Evolutionary conservation across 1,284 basidiomycete species (phyloP), one percentile per base, ranked within the genome.

Genomic region (Ustilago crameri): DNA sequence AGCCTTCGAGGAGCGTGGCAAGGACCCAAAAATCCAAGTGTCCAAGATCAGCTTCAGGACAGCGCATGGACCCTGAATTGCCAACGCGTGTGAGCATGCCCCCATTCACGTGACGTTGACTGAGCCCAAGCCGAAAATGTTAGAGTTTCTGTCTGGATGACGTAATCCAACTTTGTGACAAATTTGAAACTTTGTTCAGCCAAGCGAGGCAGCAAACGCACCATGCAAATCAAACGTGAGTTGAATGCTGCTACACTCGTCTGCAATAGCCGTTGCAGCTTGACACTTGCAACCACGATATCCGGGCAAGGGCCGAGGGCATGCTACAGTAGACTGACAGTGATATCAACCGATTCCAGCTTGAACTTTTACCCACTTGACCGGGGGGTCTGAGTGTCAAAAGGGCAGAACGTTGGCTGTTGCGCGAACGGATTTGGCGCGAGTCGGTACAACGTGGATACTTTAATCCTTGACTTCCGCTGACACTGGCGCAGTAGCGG

Each of bases 151-250:
- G 17, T 27, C 15, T 38, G 17, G 51, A 55, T 56, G 60, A 62
- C 60, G 49, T 62, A 55, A 62, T 62, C 48, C 43, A 42, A 34
- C 17, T 30, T 26, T 49, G n/a, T 37, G 42, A n/a, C 30, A 43
- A 57, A 56, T 35, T 49, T 12, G 40, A 40, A 55, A 40, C 52
- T 40, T 40, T 27, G 23, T 30, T 15, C 3, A 5, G 20, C 30
- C 45, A 32, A 47, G 46, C 30, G 30, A 30, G 30, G 30, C 30
- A 30, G 30, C 30, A 30, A 5, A 30, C 5, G 30, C 30, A 30
- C 30, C 5, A 30, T 12, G 12, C 30, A 5, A 30, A 12, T 30
- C 30, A 30, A 30, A 30, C 30, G n/a, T n/a, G n/a, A n/a, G n/a
- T n/a, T n/a, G n/a, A n/a, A n/a, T n/a, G n/a, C n/a, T n/a, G n/a